Percentiles rank a stretch among this genome's conserved stretches.
Evolutionary conservation across 805 yeast genomes (phyloP).

Genomic region (Saccharomyces jurei): DNA sequence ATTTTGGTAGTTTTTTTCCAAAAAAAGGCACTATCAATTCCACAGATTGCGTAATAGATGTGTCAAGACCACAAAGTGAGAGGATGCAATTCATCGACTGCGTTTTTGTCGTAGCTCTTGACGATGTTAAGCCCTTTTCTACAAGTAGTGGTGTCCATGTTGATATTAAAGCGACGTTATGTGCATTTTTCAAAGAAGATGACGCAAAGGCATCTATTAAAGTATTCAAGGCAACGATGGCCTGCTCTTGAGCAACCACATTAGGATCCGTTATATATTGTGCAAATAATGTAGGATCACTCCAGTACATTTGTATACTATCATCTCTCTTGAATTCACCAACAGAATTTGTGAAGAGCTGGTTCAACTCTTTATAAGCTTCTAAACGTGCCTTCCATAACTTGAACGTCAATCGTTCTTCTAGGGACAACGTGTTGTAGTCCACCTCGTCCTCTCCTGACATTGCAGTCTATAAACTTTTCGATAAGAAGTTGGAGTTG

Average conservation of each 20-base stretch:
- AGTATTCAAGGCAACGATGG: conserved; percentile 46
- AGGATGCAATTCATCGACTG: conserved; percentile 56
- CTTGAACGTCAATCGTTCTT: conserved; percentile 59
- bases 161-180: neutral
- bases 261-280: conserved; percentile 66
- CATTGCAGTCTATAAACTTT: neutral
- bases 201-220: conserved; percentile 20
- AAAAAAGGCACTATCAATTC: conserved; percentile 59
- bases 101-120: conserved; percentile 66
- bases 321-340: conserved; percentile 3
- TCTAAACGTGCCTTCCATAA: conserved; percentile 81
- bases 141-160: conserved; percentile 37
- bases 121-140: conserved; percentile 75
- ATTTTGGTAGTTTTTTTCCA: conserved; percentile 60
- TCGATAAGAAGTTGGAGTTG: neutral
- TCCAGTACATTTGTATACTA: conserved; percentile 29
- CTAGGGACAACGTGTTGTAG: conserved; percentile 52
- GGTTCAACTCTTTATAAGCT: conserved; percentile 65
- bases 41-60: conserved; percentile 51
- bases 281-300: conserved; percentile 48
- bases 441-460: conserved; percentile 44
- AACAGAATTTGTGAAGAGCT: conserved; percentile 41
- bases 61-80: conserved; percentile 55
- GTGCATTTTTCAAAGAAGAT: neutral
- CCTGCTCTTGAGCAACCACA: conserved; percentile 88